Base-by-base conservation (phyloP, 2,329 filamentous ascomycete genomes). In the Microcyclosporella mali region DNA sequence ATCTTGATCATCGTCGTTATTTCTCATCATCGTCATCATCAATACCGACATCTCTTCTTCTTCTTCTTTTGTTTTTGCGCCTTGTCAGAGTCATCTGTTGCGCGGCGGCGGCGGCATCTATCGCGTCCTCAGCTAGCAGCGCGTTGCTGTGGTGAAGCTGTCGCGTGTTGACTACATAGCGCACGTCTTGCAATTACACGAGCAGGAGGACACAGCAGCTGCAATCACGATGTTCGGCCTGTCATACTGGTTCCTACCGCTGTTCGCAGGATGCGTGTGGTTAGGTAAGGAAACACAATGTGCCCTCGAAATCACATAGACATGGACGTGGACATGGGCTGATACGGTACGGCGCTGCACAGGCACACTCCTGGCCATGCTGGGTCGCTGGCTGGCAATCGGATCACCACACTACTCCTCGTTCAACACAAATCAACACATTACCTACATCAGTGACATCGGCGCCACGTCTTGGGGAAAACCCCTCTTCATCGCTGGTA, bases 401-500 rank as follows among this genome's bases (percentile, higher is more conserved):
- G 63, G 83, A 43, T 64, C 67, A 12, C 70, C 67, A 2, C 69
- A 70, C 50, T 86, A 84, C 57, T 45, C 68, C 3, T 81, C 78
- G 30, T 85, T 88, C 81, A 61, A 68, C 15, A 35, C 50, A 0
- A 49, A 10, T 25, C 81, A 85, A 59, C 63, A 54, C 18, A 81
- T 90, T 33, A 79, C 85, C 49, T 67, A 64, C 55, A 64, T 64
- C 28, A 63, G 60, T 53, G 78, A 82, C 56, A 66, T 81, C 43
- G 79, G 78, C 37, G 78, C 78, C 0, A 66, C 70, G 40, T 46
- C 35, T 12, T 65, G 71, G 19, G 73, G 89, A 14, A 85, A 89
- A 61, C 85, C 86, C 2, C 73, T 90, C 49, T 92, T 92, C 70
- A 82, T 92, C 57, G 72, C 81, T 27, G 83, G 85, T 55, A 81